Evolutionary conservation across 1,139 yeast genomes (phyloP).

Genomic region (Scheffersomyces titani): DNA sequence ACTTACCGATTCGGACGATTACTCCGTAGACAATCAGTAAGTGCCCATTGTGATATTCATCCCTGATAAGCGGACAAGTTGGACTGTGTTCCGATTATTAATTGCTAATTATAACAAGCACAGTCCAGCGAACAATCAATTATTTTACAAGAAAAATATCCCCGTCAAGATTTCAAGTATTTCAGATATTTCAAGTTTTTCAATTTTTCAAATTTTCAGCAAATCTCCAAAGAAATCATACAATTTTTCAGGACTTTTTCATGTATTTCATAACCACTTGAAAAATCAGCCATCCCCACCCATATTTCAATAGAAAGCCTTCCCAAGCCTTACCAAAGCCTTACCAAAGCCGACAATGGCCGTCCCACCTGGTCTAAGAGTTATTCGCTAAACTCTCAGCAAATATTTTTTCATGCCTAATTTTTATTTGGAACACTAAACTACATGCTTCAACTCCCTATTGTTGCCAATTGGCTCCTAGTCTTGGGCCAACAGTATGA

Average conservation of each 20-base stretch:
- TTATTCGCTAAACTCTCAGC: background rate
- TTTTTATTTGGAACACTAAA: background rate
- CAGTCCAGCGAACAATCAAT: background rate
- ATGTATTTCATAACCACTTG: background rate
- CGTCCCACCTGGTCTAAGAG: background rate
- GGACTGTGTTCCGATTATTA: background rate
- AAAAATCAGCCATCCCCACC: background rate
- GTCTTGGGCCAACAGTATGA: background rate
- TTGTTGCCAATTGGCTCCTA: background rate
- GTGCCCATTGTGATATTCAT: background rate
- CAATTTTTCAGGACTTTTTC: too few species aligned
- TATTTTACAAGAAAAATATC: background rate
- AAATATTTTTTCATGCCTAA: background rate
- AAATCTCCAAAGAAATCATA: background rate
- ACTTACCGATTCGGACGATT: background rate
- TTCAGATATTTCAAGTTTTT: background rate
- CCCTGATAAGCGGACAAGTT: background rate
- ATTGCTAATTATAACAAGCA: background rate
- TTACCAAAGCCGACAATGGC: background rate
- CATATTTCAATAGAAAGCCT: too few species aligned
- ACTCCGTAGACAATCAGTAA: background rate
- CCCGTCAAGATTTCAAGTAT: background rate
- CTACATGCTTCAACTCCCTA: background rate
- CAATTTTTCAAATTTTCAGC: too few species aligned
- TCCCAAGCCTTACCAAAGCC: background rate